These are phyloP conservation scores for Pleurotus pulmonarius DNA, from an alignment of 768 basidiomycete genomes.

Conservation along the genomic window DNA sequence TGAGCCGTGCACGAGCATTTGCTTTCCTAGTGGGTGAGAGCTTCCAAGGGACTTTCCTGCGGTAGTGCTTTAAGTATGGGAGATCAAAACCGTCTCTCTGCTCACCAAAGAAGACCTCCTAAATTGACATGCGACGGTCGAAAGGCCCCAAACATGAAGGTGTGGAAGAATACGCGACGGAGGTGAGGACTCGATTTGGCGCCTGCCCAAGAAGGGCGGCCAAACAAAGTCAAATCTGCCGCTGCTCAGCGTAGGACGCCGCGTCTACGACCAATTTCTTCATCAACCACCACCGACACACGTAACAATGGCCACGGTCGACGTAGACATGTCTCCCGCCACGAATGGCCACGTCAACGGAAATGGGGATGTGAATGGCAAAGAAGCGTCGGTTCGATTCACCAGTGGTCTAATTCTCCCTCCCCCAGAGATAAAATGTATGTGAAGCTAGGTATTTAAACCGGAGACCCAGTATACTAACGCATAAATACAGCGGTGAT, in stretches of 20 bases:
- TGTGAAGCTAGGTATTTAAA: slow-evolving; percentile 33
- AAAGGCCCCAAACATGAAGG: slow-evolving; percentile 84
- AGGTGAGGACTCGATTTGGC: slow-evolving; percentile 2
- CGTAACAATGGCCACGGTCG: no score
- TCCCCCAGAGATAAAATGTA: slow-evolving; percentile 93
- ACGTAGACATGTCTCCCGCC: background rate
- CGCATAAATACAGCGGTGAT: slow-evolving; percentile 66
- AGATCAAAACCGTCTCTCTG: background rate
- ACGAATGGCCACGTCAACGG: slow-evolving; percentile 42
- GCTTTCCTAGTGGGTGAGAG: slow-evolving; percentile 90
- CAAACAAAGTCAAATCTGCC: background rate
- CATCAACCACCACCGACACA: no score
- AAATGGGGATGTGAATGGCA: slow-evolving; percentile 35
- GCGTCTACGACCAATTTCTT: no score
- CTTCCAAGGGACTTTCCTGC: slow-evolving; percentile 94
- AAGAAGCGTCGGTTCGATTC: slow-evolving; percentile 46
- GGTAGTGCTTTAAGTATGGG: slow-evolving; percentile 5
- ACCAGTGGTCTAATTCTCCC: slow-evolving; percentile 89
- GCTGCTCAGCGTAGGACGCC: no score
- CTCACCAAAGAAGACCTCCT: slow-evolving; percentile 85
- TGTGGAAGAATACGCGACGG: background rate
- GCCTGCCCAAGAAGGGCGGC: background rate
- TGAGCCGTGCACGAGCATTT: slow-evolving; percentile 83
- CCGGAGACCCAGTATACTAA: background rate
- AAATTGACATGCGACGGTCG: slow-evolving; percentile 60